Evolutionary conservation across 2,329 filamentous ascomycete genomes (phyloP).

Genomic region (Orbilia brochopaga): DNA sequence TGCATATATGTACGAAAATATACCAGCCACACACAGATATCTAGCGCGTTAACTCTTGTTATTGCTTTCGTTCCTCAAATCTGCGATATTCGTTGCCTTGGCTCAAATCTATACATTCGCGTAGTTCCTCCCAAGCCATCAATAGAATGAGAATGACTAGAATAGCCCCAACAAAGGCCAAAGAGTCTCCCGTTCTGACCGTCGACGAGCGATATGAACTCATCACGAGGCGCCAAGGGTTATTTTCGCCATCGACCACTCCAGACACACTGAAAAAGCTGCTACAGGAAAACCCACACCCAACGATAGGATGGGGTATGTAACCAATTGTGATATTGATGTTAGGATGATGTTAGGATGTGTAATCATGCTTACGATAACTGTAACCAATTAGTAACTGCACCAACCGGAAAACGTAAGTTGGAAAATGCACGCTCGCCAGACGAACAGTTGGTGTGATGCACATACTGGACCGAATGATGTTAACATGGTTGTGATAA

Average conservation of each 20-base stretch:
- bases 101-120: neutral
- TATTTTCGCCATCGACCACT: conserved; percentile 30
- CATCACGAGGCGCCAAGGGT: conserved; percentile 24
- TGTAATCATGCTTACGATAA: too few species aligned
- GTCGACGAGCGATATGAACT: conserved; percentile 24
- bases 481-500: neutral
- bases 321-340: too few species aligned
- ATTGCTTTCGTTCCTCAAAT: too few species aligned
- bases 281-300: conserved; percentile 15
- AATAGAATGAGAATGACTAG: neutral
- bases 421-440: neutral
- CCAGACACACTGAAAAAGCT: conserved; percentile 23
- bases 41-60: too few species aligned
- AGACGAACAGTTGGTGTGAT: neutral
- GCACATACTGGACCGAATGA: conserved; percentile 2
- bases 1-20: too few species aligned
- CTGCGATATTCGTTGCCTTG: neutral
- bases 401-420: conserved; percentile 49
- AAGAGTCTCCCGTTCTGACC: neutral
- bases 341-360: too few species aligned
- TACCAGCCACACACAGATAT: too few species aligned
- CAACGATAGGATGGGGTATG: conserved; percentile 43
- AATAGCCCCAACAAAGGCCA: neutral
- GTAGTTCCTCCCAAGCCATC: neutral
- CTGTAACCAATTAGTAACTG: conserved; percentile 17